Percentiles rank a stretch among this genome's conserved stretches.
These are phyloP conservation scores for Trifolium dubium DNA, from an alignment of 306 rosid genomes.

Conservation along the genomic window DNA sequence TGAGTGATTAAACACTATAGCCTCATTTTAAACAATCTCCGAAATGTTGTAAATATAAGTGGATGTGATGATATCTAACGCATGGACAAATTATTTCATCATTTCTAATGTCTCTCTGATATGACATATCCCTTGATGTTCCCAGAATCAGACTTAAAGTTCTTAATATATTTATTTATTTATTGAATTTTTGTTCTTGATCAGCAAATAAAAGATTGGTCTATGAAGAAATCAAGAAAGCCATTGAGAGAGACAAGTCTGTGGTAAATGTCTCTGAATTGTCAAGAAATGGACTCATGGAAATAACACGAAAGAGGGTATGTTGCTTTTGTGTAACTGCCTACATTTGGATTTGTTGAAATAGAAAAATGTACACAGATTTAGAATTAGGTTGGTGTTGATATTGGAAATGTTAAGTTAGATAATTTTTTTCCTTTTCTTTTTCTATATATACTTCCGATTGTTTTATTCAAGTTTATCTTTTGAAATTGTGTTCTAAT, in stretches of 20 bases:
- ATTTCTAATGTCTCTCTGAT: constrained; percentile 35
- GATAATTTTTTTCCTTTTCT: neutral
- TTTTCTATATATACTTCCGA: neutral
- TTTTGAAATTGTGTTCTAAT: constrained; percentile 11
- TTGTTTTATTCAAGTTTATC: constrained; percentile 23
- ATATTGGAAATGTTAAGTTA: neutral
- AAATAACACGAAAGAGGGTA: constrained; percentile 98
- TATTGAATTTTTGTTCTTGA: constrained; percentile 41
- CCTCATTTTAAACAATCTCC: constrained; percentile 23
- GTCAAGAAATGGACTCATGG: constrained; percentile 96
- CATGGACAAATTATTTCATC: constrained; percentile 14
- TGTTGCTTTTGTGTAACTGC: constrained; percentile 39
- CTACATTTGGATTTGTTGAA: constrained; percentile 24
- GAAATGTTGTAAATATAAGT: constrained; percentile 15
- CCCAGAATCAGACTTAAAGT: constrained; percentile 35
- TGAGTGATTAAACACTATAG: constrained; percentile 22
- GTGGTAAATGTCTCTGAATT: constrained; percentile 89
- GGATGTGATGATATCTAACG: constrained; percentile 29
- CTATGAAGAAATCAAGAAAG: constrained; percentile 94
- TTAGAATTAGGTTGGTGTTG: constrained; percentile 23
- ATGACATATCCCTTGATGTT: constrained; percentile 28
- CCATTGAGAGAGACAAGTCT: constrained; percentile 92
- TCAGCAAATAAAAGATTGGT: constrained; percentile 91
- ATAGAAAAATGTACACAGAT: constrained; percentile 15
- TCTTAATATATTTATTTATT: constrained; percentile 8